Evolutionary conservation across 108 stramenopile species (phyloP).

Genomic region (Skeletonema tropicum): DNA sequence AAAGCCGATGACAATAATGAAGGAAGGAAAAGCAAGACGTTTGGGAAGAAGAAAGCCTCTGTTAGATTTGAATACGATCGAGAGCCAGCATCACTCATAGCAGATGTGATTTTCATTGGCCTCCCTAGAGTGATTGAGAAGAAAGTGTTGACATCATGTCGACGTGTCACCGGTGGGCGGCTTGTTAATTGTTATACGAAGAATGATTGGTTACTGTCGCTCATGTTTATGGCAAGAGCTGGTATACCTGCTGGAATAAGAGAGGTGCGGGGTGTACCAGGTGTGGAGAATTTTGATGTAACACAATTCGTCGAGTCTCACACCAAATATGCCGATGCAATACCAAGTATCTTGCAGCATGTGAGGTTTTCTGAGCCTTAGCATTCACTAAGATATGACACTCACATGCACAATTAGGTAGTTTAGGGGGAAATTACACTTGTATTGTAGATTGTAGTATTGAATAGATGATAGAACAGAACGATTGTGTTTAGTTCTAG

Average conservation of each 20-base stretch:
- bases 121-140: slow-evolving; percentile 50
- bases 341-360: slow-evolving; percentile 57
- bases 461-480: not conserved
- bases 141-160: slow-evolving; percentile 57
- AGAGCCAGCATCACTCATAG: slow-evolving; percentile 79
- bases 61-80: slow-evolving; percentile 49
- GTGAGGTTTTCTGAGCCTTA: slow-evolving; percentile 52
- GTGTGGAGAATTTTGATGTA: slow-evolving; percentile 68
- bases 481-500: not conserved
- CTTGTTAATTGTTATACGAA: slow-evolving; percentile 82
- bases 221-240: slow-evolving; percentile 64
- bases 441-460: not conserved
- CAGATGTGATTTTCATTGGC: slow-evolving; percentile 82
- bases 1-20: slow-evolving; percentile 13
- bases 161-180: slow-evolving; percentile 83
- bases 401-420: too few species aligned
- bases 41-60: not conserved
- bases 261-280: slow-evolving; percentile 40
- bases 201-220: slow-evolving; percentile 81
- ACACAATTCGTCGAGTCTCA: slow-evolving; percentile 57
- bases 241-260: slow-evolving; percentile 45
- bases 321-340: slow-evolving; percentile 52
- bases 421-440: too few species aligned
- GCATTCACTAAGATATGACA: too few species aligned
- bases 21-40: slow-evolving; percentile 16